Conservation (phyloP, 73 alveolate species). For the Loxodes magnus region DNA sequence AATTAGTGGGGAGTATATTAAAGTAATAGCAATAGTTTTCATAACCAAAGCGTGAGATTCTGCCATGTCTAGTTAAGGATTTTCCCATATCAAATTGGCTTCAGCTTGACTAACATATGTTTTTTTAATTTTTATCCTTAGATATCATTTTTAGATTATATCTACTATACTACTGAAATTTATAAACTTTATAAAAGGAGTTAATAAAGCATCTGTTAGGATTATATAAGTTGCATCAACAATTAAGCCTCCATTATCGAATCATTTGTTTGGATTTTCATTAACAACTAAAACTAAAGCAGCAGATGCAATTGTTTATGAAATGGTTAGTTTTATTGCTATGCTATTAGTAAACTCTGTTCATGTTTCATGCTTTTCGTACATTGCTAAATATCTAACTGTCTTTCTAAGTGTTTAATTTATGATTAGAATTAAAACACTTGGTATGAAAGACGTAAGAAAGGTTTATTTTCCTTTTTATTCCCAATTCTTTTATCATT, state of each 20-base stretch:
- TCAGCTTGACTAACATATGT: constrained; percentile 13
- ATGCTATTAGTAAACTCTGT: neutral
- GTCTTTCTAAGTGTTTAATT: neutral
- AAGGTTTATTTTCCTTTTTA: too few species aligned
- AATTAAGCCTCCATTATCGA: constrained; percentile 3
- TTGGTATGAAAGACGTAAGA: neutral
- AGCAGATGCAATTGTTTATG: neutral
- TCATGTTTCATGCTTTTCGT: neutral
- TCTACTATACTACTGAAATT: constrained; percentile 1
- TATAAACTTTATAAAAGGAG: neutral
- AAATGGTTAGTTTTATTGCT: constrained; percentile 1
- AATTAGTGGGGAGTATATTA: constrained; percentile 36
- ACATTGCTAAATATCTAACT: neutral
- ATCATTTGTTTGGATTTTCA: constrained; percentile 4
- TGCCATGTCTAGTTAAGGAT: constrained; percentile 48
- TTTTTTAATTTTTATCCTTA: neutral
- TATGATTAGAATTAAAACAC: neutral
- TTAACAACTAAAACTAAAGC: neutral
- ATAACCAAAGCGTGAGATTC: constrained; percentile 24
- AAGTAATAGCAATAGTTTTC: constrained; percentile 21
- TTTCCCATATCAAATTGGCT: constrained; percentile 33
- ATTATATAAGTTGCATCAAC: constrained; percentile 4
- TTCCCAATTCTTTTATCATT: neutral
- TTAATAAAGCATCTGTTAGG: neutral
- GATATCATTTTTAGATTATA: neutral